phyloP scores from a whole-genome alignment of 805 yeast genomes.

The Yarrowia sp. region DNA sequence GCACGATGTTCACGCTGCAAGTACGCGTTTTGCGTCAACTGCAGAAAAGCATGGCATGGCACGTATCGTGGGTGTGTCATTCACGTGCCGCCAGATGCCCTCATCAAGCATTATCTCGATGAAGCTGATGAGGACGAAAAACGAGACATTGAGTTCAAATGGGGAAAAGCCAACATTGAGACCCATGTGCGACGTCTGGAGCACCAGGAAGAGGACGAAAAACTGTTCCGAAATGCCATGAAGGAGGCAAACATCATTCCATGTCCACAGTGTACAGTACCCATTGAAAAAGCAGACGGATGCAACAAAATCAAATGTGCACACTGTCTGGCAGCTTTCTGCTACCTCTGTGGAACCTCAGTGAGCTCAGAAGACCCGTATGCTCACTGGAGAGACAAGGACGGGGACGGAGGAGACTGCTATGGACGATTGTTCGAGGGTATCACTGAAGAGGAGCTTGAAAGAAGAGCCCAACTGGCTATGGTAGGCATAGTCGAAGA shows the following conservation, averaged over 20 bases:
- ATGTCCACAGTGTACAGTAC: constrained; percentile 4
- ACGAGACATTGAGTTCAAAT: constrained; percentile 7
- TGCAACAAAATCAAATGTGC: constrained; percentile 34
- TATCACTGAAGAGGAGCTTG: constrained; percentile 25
- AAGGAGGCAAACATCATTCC: constrained; percentile 4
- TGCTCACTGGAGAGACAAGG: constrained; percentile 14
- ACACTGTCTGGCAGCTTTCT: background rate
- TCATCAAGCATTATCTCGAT: constrained; percentile 1
- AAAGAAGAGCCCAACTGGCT: constrained; percentile 11
- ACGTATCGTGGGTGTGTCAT: constrained; percentile 13
- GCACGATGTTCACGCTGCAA: constrained; percentile 12
- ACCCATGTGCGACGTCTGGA: background rate
- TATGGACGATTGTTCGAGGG: constrained; percentile 11
- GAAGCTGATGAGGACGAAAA: constrained; percentile 24
- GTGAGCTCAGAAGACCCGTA: background rate
- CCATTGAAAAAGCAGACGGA: constrained; percentile 12
- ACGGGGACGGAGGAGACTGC: constrained; percentile 4
- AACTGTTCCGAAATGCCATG: constrained; percentile 13
- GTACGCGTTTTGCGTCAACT: constrained; percentile 35
- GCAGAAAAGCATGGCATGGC: constrained; percentile 36
- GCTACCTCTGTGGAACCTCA: constrained; percentile 6
- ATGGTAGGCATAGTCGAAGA: constrained; percentile 20
- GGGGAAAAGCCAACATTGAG: constrained; percentile 28
- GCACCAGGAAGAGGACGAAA: constrained; percentile 1
- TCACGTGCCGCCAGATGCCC: constrained; percentile 5